Evolutionary conservation across 1,284 basidiomycete species (phyloP).

Genomic region (Tilletia setariae): DNA sequence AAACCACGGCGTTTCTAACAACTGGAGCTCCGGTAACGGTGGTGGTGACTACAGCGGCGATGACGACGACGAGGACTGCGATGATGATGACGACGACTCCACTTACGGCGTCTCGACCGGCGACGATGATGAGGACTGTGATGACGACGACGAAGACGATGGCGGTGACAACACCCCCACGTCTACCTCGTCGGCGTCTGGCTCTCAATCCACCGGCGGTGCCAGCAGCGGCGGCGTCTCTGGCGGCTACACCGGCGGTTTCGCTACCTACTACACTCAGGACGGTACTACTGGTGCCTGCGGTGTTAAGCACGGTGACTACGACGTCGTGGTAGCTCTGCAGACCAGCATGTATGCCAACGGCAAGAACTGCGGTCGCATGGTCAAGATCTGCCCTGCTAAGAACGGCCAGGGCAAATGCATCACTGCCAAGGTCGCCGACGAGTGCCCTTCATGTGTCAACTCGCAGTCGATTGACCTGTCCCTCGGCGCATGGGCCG

Average conservation of each 20-base stretch:
- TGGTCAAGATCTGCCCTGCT: conserved; percentile 8
- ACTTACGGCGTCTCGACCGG: neutral
- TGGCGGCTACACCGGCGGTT: conserved; percentile 8
- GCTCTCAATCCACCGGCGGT: neutral
- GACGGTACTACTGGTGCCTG: conserved; percentile 5
- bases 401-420: neutral
- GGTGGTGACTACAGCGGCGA: neutral
- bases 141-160: neutral
- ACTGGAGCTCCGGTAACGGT: neutral
- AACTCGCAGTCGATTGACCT: conserved; percentile 23
- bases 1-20: neutral
- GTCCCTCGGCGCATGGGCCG: conserved; percentile 21
- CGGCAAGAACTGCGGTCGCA: conserved; percentile 57
- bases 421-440: conserved; percentile 20
- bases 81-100: neutral
- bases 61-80: neutral
- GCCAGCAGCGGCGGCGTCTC: neutral
- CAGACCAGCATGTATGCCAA: conserved; percentile 38
- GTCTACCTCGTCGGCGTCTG: neutral
- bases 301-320: conserved; percentile 8
- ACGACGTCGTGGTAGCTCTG: conserved; percentile 18
- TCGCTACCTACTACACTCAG: conserved; percentile 8
- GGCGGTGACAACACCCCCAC: neutral
- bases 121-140: neutral
- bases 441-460: conserved; percentile 25